Base-by-base conservation (phyloP, 192 early-diverging fungal species). In the Haplosporangium gracile region DNA sequence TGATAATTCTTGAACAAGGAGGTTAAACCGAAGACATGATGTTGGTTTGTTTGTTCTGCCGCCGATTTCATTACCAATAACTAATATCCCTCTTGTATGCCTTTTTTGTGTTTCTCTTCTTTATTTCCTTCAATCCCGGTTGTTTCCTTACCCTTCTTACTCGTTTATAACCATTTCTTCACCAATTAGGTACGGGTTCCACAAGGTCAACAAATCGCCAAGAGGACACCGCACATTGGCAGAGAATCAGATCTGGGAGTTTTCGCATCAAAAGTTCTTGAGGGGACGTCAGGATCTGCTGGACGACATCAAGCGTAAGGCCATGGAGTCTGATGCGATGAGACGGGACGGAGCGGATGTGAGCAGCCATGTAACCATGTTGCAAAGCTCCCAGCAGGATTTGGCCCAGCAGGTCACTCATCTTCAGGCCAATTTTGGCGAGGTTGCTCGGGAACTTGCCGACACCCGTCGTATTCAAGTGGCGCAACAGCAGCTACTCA, bases 181-280 rank as follows among this genome's bases (percentile, higher is more conserved):
- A 34, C 16, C 10, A 1, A 47, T 55, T 75, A 92, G 91, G 90
- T 95, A 96, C 82, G 95, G 95, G 60, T 98, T 98, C 82, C 96
- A 97, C 90, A 98, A 98, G 87, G 93, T 97, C 29, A 98, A 97
- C 92, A 97, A 97, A 82, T 96, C 95, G 74, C 95, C 96, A 43
- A 90, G 96, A 68, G 95, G 96, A 8, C 94, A 96, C 82, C 92
- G 96, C 60, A 96, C 96, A 16, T 85, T 95, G 77, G 95, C 94
- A 34, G 96, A 97, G 83, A 96, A 97, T 89, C 96, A 97, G 84
- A 95, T 97, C 82, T 97, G 96, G 96, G 95, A 96, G 88, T 97
- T 97, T 77, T 95, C 94, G 68, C 96, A 97, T 74, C 92, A 93
- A 86, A 96, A 96, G 69, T 97, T 96, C 74, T 88, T 95, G 70